Conservation (phyloP, 1,139 yeast species). For the Protomyces pachydermus region DNA sequence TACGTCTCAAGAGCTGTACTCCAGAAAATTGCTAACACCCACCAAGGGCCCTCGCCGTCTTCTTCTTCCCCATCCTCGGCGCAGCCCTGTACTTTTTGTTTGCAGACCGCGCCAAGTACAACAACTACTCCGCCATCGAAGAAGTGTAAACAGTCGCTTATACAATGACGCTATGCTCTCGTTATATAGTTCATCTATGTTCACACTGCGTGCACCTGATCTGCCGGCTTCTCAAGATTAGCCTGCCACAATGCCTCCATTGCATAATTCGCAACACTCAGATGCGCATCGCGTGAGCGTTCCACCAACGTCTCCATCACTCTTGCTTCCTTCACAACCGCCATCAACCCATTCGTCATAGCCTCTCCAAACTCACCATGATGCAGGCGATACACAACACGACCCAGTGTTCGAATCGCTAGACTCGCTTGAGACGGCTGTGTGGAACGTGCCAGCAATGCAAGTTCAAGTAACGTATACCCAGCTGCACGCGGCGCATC, state of each 20-base stretch:
- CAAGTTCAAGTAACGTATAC: slow-evolving; percentile 76
- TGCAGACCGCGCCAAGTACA: slow-evolving; percentile 23
- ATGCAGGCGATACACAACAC: slow-evolving; percentile 77
- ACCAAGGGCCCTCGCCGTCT: not conserved
- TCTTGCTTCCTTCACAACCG: slow-evolving; percentile 58
- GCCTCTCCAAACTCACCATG: slow-evolving; percentile 48
- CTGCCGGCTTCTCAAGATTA: slow-evolving; percentile 45
- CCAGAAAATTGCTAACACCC: not conserved
- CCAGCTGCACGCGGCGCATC: slow-evolving; percentile 83
- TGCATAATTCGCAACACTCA: slow-evolving; percentile 67
- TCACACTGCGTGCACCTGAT: not conserved
- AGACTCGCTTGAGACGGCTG: slow-evolving; percentile 81
- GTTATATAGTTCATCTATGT: not conserved
- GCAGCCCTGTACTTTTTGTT: slow-evolving; percentile 9
- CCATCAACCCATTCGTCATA: slow-evolving; percentile 68
- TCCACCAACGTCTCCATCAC: slow-evolving; percentile 68
- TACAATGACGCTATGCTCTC: not conserved
- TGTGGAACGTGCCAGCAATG: slow-evolving; percentile 71
- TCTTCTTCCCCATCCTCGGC: slow-evolving; percentile 1
- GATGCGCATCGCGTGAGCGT: slow-evolving; percentile 67
- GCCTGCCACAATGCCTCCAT: slow-evolving; percentile 92
- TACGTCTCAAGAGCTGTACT: not conserved
- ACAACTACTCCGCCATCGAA: slow-evolving; percentile 15
- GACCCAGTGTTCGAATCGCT: slow-evolving; percentile 80
- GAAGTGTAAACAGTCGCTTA: not conserved